Base-by-base conservation (phyloP, 306 rosid genomes). In the Acacia confusa region DNA sequence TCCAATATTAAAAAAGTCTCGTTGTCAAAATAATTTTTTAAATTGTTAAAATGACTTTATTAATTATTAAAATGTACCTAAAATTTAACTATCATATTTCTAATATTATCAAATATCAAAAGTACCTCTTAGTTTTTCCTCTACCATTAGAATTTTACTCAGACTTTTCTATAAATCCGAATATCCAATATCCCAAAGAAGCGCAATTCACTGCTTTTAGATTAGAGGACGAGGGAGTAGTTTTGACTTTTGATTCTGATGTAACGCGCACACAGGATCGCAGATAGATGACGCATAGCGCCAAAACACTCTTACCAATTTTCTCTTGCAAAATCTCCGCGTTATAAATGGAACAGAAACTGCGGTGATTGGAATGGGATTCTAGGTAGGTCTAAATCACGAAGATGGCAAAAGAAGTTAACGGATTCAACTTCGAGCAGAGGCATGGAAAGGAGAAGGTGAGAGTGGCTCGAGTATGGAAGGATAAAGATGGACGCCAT, bases 391-490 rank as follows among this genome's bases (percentile, higher is more conserved):
- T 70, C 74, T 70, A 17, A 12, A 48, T 22, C 9, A 55, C 34
- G n/a, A 65, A 13, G 17, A 91, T 92, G 97, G 86, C 89, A 36
- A 75, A 73, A 34, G 43, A 81, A 24, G 27, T 81, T 1, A 91
- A 92, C 30, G 95, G 94, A 0, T 79, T 93, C 76, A 90, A 70
- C 71, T 92, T 95, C 63, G 94, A 93, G 72, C 99, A 93, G 86
- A 88, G 84, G 81, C 99, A 95, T 73, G 99, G 99, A 5, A 95
- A 95, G 75, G 86, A 87, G 57, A 84, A 94, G 30, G 99, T 95
- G 12, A 85, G 99, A 70, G 97, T 95, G 0, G 99, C 91, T 55
- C 91, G 97, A 60, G 94, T 89, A 0, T 93, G 98, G 98, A 88
- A 90, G 86, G 75, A 67, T 66, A 45, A 24, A 20, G 86, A 84